Percentiles rank a stretch among this genome's conserved stretches.
These are phyloP conservation scores for Veloboletus limbatus DNA, from an alignment of 1,284 basidiomycete genomes.

Conservation along the genomic window DNA sequence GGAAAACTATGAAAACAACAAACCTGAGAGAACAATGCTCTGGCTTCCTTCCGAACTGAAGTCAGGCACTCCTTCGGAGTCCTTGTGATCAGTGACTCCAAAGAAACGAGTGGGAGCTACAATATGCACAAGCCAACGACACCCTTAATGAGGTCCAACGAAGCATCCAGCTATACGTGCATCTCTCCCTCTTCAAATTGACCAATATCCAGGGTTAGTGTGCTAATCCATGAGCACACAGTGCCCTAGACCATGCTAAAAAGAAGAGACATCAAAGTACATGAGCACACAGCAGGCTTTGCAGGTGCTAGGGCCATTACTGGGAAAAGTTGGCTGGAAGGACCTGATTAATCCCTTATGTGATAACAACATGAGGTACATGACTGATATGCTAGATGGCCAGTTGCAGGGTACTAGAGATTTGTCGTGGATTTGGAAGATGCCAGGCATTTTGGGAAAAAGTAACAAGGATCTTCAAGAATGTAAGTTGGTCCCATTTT, in stretches of 20 bases:
- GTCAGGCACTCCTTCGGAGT: accelerated
- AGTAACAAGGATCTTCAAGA: not conserved
- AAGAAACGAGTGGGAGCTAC: not conserved
- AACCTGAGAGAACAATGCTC: not conserved
- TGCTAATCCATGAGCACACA: not conserved
- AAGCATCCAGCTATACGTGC: not conserved
- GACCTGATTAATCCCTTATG: not conserved
- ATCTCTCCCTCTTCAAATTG: not conserved
- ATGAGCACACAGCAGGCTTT: too few relatives aligned
- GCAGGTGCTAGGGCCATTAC: too few relatives aligned
- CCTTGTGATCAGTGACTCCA: not conserved
- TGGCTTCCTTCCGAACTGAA: not conserved
- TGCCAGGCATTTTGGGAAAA: not conserved
- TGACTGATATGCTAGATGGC: slow-evolving; percentile 1
- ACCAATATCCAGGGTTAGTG: not conserved
- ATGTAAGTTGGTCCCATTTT: not conserved
- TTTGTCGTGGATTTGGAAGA: slow-evolving; percentile 3
- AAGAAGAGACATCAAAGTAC: not conserved
- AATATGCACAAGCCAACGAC: not conserved
- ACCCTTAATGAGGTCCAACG: not conserved
- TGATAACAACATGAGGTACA: slow-evolving; percentile 1
- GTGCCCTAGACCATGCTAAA: not conserved
- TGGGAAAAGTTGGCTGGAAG: not conserved
- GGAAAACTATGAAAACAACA: not conserved
- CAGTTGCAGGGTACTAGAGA: not conserved